Evolutionary conservation across 23 red algal species (phyloP), one percentile per base, ranked within the genome.

Genomic region (Gracilaria caudata): DNA sequence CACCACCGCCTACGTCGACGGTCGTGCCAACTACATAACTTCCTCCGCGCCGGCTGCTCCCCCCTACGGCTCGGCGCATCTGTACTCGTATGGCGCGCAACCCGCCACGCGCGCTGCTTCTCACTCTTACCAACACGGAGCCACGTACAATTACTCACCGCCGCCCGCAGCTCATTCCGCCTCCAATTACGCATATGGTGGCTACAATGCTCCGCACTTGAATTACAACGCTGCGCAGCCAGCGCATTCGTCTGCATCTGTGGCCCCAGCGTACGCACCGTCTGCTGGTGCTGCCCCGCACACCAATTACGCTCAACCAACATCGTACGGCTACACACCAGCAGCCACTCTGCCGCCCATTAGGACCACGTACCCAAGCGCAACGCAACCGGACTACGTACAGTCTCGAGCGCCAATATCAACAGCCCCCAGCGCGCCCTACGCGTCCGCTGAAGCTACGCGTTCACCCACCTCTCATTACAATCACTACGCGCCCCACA

Each of bases 201-300:
- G 4, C n/a, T 73, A 60, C 23, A 60, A 60, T 60, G 57, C 68
- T 11, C 14, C 34, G 7, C 10, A 4, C 0, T 13, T 19, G 12
- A 49, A 49, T 73, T 73, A 41, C 28, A 73, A 41, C 43, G 39
- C 68, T 5, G 37, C 68, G 28, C 68, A 73, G 12, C 8, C 68
- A 33, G 16, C 34, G 2, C 41, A 45, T 19, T 30, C 68, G 39
- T 26, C 68, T 41, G 28, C 68, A 49, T 19, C 37, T 2, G 39
- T 19, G 19, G 16, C 39, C 19, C 68, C 2, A 13, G n/a, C 37
- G 34, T 41, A 41, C 14, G 1, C 28, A 7, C 30, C 68, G 28
- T 24, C 43, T 23, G 30, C 5, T n/a, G n/a, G 24, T 19, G 68
- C 68, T 2, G 21, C 37, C n/a, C 37, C 2, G 1, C n/a, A 41